These are phyloP conservation scores for Metarhizium robertsii DNA, from an alignment of 2,329 filamentous ascomycete genomes.

Conservation along the genomic window DNA sequence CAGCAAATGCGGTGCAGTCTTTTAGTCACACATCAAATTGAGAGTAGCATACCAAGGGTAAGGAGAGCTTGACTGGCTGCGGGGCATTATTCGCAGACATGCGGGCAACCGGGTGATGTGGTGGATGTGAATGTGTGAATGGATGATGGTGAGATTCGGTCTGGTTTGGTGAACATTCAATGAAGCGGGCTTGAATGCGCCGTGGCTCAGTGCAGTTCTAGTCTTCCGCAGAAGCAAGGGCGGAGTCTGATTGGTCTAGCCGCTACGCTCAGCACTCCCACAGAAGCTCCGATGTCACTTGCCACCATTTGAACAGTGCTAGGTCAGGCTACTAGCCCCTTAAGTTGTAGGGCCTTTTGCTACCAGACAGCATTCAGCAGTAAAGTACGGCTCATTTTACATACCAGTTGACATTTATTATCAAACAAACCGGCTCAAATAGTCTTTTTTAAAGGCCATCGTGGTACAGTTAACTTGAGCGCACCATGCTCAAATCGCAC, in stretches of 20 bases:
- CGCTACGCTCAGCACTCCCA: background rate
- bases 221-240: background rate
- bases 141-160: background rate
- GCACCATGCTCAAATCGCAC: too few species aligned
- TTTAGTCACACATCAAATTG: background rate
- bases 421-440: too few species aligned
- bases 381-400: too few species aligned
- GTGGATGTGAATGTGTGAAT: background rate
- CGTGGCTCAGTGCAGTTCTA: background rate
- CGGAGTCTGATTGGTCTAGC: background rate
- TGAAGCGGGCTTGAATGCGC: background rate
- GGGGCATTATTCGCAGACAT: slow-evolving; percentile 46
- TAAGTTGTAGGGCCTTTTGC: too few species aligned
- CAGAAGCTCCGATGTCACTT: background rate
- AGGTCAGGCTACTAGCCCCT: too few species aligned
- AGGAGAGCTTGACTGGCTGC: slow-evolving; percentile 70
- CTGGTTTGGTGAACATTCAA: background rate
- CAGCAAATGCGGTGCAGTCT: background rate
- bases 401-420: too few species aligned
- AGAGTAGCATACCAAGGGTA: slow-evolving; percentile 40
- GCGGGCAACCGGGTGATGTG: slow-evolving; percentile 13
- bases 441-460: too few species aligned
- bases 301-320: too few species aligned
- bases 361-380: too few species aligned
- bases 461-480: too few species aligned